These are phyloP conservation scores for Pseudonitzschia pungens DNA, from an alignment of 108 stramenopile species.

Conservation along the genomic window DNA sequence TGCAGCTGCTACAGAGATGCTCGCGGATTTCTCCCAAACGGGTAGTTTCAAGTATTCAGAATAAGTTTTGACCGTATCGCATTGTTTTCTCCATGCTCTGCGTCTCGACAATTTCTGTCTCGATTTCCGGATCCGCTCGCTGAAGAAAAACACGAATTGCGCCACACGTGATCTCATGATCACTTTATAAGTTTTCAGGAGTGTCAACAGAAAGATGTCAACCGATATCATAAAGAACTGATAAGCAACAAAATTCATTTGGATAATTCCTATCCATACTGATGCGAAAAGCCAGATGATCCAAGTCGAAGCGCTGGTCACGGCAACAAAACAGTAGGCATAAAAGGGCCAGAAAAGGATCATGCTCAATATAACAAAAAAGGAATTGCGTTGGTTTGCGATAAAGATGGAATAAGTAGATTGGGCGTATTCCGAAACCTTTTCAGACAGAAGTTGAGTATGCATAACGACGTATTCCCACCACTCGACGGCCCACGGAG, in stretches of 20 bases:
- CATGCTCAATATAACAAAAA: conserved; percentile 35
- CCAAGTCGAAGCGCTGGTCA: conserved; percentile 75
- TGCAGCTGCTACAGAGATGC: background rate
- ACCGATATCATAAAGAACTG: conserved; percentile 81
- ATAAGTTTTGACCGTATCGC: conserved; percentile 51
- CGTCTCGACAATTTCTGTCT: conserved; percentile 43
- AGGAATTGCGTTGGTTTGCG: conserved; percentile 28
- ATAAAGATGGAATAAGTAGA: conserved; percentile 21
- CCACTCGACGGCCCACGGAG: conserved; percentile 27
- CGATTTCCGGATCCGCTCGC: conserved; percentile 23
- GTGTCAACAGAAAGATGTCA: conserved; percentile 57
- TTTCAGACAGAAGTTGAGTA: background rate
- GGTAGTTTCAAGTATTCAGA: conserved; percentile 66
- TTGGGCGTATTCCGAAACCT: background rate
- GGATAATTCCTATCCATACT: conserved; percentile 61
- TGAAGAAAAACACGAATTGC: conserved; percentile 39
- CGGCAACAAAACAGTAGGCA: conserved; percentile 59
- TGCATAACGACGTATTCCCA: conserved; percentile 13
- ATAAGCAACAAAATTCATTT: conserved; percentile 72
- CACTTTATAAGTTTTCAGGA: conserved; percentile 70
- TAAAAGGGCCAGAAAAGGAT: conserved; percentile 79
- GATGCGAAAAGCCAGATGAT: conserved; percentile 81
- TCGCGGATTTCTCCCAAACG: conserved; percentile 30
- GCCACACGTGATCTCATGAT: conserved; percentile 35
- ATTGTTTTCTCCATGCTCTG: conserved; percentile 67